Conservation (phyloP, 805 yeast genomes). For the Wickerhamiella kurtzmanii region DNA sequence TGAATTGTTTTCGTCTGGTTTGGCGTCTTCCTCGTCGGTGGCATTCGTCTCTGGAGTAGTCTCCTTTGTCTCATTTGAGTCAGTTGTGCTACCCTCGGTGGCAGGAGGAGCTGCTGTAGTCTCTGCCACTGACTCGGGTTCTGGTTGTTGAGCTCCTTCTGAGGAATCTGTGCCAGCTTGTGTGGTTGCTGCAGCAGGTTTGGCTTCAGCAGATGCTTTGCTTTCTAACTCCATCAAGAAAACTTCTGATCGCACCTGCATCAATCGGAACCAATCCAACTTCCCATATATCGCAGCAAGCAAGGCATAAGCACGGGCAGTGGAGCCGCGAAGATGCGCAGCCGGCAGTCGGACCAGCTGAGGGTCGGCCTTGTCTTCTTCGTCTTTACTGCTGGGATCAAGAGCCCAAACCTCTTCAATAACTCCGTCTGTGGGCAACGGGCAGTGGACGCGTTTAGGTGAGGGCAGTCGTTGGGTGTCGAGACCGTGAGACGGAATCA, state of each 20-base stretch:
- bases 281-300: constrained; percentile 52
- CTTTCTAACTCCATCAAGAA: constrained; percentile 76
- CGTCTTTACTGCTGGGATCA: constrained; percentile 15
- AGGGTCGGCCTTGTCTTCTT: constrained; percentile 31
- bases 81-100: constrained; percentile 7
- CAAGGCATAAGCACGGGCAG: constrained; percentile 50
- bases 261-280: constrained; percentile 72
- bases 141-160: no score
- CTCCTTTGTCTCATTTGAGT: constrained; percentile 5
- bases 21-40: constrained; percentile 12
- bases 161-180: no score
- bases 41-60: constrained; percentile 2
- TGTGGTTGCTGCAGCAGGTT: constrained; percentile 6
- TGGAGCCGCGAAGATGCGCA: constrained; percentile 39
- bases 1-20: constrained; percentile 1
- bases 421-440: constrained; percentile 43
- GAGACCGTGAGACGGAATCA: constrained; percentile 36
- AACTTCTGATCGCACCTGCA: constrained; percentile 50
- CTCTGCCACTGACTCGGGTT: constrained; percentile 1
- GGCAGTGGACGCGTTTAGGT: constrained; percentile 34
- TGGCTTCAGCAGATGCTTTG: constrained; percentile 14
- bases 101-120: constrained; percentile 14
- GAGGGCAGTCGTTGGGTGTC: constrained; percentile 35
- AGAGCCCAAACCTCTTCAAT: constrained; percentile 37
- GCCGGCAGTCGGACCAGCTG: constrained; percentile 39